These are phyloP conservation scores for Discostella stelligeroides DNA, from an alignment of 108 stramenopile genomes.

Conservation along the genomic window DNA sequence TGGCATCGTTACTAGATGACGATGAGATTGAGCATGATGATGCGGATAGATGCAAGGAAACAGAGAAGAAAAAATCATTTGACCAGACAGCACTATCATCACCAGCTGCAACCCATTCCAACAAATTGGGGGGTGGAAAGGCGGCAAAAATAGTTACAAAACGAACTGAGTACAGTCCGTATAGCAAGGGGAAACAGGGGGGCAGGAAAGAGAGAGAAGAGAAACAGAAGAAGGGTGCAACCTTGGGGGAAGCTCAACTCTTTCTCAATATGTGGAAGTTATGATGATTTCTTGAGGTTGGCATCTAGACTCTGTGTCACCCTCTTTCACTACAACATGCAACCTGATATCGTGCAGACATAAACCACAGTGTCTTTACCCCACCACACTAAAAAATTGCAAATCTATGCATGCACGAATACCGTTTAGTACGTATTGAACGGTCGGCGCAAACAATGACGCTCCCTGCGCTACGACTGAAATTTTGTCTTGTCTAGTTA, in stretches of 20 bases:
- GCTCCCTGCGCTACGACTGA: too few species aligned
- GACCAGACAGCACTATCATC: not conserved
- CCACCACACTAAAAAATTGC: too few species aligned
- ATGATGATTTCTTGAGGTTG: constrained; percentile 13
- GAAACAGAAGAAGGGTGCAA: constrained; percentile 22
- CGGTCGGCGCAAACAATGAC: too few species aligned
- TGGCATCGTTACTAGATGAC: constrained; percentile 71
- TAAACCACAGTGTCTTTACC: too few species aligned
- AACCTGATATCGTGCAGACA: too few species aligned
- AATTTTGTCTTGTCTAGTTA: too few species aligned
- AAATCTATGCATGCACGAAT: too few species aligned
- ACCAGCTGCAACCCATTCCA: not conserved
- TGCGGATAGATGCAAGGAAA: constrained; percentile 1
- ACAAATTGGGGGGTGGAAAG: constrained; percentile 39
- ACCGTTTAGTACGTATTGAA: too few species aligned
- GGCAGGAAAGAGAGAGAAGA: constrained; percentile 12
- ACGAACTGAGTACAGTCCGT: constrained; percentile 30
- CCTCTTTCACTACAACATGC: too few species aligned
- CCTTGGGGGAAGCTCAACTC: constrained; percentile 75
- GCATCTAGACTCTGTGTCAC: too few species aligned
- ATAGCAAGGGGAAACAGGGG: not conserved
- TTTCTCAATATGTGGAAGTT: constrained; percentile 87
- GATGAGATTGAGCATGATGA: constrained; percentile 32
- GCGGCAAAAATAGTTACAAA: not conserved
- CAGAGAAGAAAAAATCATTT: not conserved